Evolutionary conservation across 768 basidiomycete genomes (phyloP), one percentile per base, ranked within the genome.

Genomic region (Vararia minispora): DNA sequence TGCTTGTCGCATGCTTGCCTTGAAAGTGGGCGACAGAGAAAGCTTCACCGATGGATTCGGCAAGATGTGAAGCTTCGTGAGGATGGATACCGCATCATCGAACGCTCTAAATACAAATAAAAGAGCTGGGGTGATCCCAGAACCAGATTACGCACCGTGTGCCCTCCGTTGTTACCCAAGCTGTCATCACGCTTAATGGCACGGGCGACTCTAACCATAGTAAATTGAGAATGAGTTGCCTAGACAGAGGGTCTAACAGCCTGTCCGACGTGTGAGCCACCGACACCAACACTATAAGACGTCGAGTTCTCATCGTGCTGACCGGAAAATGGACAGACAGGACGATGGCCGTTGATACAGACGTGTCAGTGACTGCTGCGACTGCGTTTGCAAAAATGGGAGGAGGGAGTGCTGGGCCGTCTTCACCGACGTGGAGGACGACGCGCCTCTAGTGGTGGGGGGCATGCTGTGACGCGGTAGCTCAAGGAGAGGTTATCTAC

Each of bases 281-380:
- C 29, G 13, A 16, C 11, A n/a, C 12, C 12, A 28, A 28, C 10
- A 35, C 14, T 9, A 27, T 28, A 23, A n/a, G 28, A 11, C 17
- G 28, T 27, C 24, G 22, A 25, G 30, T 37, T 43, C 26, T 43
- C 34, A 56, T n/a, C 17, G 12, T 6, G 28, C 66, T 46, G 44
- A 87, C 84, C 90, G 76, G 60, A 90, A 90, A 58, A 95, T 79
- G 18, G 86, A 80, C 36, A 95, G 72, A 60, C 89, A 90, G 62
- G 84, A 81, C 3, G 88, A 89, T 7, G 91, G 88, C 13, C 75
- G 70, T 51, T 81, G 75, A 53, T 91, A 95, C 35, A 95, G 64
- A 18, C 88, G 72, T 14, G 74, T 77, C 35, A 92, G 58, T 9
- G 79, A 76, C 42, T 69, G 77, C 55, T 86, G 82, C 0, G 84